Evolutionary conservation across 768 basidiomycete species (phyloP).

Genomic region (Auriscalpium vulgare): DNA sequence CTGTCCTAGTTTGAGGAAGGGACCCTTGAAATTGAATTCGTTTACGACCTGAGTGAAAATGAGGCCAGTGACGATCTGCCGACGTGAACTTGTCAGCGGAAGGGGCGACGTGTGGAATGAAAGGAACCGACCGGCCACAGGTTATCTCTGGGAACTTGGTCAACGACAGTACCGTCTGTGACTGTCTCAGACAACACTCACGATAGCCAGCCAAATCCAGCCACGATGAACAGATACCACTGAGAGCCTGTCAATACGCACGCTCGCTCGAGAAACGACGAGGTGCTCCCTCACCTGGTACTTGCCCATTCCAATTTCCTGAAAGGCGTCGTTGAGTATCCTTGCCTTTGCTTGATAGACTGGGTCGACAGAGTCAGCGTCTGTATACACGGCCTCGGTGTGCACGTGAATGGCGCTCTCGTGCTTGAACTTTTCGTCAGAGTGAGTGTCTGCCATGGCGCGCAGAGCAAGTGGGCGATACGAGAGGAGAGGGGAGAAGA

Average conservation of each 20-base stretch:
- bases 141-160: conserved; percentile 41
- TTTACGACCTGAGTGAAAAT: conserved; percentile 55
- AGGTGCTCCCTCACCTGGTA: conserved; percentile 37
- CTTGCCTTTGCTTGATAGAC: conserved; percentile 43
- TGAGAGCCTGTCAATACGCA: conserved; percentile 17
- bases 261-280: not conserved
- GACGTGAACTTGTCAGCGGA: not conserved
- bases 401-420: not conserved
- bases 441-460: conserved; percentile 1
- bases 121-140: conserved; percentile 52
- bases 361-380: conserved; percentile 25
- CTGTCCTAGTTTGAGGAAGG: conserved; percentile 60
- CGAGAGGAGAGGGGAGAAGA: not conserved
- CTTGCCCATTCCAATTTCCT: conserved; percentile 49
- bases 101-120: not conserved
- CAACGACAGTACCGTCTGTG: too few species aligned
- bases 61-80: conserved; percentile 54
- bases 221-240: conserved; percentile 57
- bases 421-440: not conserved
- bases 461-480: not conserved
- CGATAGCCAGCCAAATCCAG: conserved; percentile 74
- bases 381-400: conserved; percentile 2
- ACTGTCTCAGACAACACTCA: conserved; percentile 26
- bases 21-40: conserved; percentile 57
- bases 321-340: conserved; percentile 37